Conservation (phyloP, 2,329 filamentous ascomycete genomes). For the Pyrenophora teres region DNA sequence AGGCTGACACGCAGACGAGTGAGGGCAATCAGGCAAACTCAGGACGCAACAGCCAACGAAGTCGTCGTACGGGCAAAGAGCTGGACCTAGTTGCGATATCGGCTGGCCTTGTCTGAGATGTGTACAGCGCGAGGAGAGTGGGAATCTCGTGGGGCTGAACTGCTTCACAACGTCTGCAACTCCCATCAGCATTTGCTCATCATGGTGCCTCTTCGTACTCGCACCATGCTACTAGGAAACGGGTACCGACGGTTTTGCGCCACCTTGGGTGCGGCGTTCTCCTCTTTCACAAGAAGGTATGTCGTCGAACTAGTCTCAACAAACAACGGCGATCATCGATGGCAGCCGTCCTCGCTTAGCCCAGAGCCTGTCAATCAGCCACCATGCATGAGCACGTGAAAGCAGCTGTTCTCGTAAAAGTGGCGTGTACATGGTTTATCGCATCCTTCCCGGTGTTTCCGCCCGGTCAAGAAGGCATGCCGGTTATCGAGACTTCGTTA, state of each 20-base stretch:
- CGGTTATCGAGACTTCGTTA: conserved; percentile 13
- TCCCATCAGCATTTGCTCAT: not conserved
- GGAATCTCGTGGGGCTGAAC: no score
- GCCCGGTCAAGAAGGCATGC: conserved; percentile 8
- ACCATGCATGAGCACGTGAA: conserved; percentile 24
- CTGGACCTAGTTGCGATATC: not conserved
- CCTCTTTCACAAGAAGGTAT: conserved; percentile 9
- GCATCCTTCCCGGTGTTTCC: conserved; percentile 10
- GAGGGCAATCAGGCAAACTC: not conserved
- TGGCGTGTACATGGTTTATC: conserved; percentile 12
- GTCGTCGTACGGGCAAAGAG: not conserved
- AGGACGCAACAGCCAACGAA: not conserved
- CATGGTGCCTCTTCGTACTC: not conserved
- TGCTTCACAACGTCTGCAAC: not conserved
- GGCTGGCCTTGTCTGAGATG: not conserved
- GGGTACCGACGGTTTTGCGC: not conserved
- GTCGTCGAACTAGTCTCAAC: conserved; percentile 24
- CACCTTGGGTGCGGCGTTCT: not conserved
- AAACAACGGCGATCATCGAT: conserved; percentile 14
- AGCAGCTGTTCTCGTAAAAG: conserved; percentile 9
- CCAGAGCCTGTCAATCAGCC: conserved; percentile 11
- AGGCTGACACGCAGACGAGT: not conserved
- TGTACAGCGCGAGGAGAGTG: not conserved
- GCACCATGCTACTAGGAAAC: not conserved
- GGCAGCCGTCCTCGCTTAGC: conserved; percentile 16